Evolutionary conservation across 2,329 filamentous ascomycete genomes (phyloP), one percentile per base, ranked within the genome.

Genomic region (Talaromyces sp.): DNA sequence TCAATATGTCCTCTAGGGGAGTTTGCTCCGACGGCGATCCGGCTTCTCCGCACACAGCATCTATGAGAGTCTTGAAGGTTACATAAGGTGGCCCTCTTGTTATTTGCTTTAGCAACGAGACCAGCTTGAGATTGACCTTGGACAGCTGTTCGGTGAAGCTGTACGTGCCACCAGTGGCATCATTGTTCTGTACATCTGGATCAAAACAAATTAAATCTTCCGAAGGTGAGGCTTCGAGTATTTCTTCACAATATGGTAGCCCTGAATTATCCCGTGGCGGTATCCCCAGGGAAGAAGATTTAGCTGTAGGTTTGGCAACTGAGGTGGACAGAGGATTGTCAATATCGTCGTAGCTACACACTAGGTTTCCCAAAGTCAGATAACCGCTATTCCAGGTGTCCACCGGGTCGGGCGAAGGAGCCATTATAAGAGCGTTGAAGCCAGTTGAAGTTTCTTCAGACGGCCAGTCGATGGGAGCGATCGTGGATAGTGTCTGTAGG

Each of bases 1-100:
- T 55, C 53, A 55, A 23, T 55, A 55, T 55, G 31, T 55, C 53
- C 16, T 55, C 53, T 55, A 55, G 53, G 2, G 53, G 31, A 6
- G 31, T 55, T 34, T n/a, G 31, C 30, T 23, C 16, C 10, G 9
- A 27, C 16, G 18, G 9, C 30, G 53, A 18, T n/a, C 12, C 23
- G 10, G 53, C 18, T 9, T 10, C n/a, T 23, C 30, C 53, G 40
- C 53, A 55, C 23, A 10, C 53, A 10, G 18, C 14, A 8, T 31
- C 16, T 33, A 55, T 55, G 31, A 55, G 53, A 14, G 16, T 55
- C 18, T 54, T 55, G 27, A 55, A 16, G 8, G 16, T 27, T 1
- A 55, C 53, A 36, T 34, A 55, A 27, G 53, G 53, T 34, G 31
- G 31, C n/a, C 53, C 53, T 27, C 34, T 33, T 12, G 53, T 3